phyloP scores from a whole-genome alignment of 106 monocot genomes.

The Acorus gramineus region DNA sequence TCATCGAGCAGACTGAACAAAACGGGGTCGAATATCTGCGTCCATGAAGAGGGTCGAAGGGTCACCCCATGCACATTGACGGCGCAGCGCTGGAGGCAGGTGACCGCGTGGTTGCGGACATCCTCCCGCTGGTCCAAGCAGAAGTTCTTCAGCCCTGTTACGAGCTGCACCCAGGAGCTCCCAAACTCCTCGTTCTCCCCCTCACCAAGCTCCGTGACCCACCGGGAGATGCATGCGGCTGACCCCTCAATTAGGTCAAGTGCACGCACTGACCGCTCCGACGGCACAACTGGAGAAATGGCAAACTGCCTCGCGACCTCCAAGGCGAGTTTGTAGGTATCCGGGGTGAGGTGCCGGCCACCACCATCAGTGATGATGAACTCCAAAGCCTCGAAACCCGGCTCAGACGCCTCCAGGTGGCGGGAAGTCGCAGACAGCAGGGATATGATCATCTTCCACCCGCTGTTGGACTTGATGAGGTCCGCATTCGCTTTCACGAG shows the following conservation, averaged over 20 bases:
- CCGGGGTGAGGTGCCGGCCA: slow-evolving; percentile 33
- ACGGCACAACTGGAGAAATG: slow-evolving; percentile 49
- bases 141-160: slow-evolving; percentile 39
- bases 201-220: slow-evolving; percentile 42
- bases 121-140: slow-evolving; percentile 59
- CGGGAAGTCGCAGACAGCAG: slow-evolving; percentile 67
- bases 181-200: slow-evolving; percentile 36
- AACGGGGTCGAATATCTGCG: slow-evolving; percentile 2
- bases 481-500: slow-evolving; percentile 67
- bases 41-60: slow-evolving; percentile 2
- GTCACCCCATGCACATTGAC: neutral
- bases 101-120: slow-evolving; percentile 56
- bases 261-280: slow-evolving; percentile 38
- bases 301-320: slow-evolving; percentile 72
- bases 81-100: slow-evolving; percentile 1
- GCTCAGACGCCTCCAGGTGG: slow-evolving; percentile 62
- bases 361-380: slow-evolving; percentile 69
- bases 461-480: slow-evolving; percentile 56
- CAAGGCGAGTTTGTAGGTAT: slow-evolving; percentile 42
- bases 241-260: slow-evolving; percentile 56
- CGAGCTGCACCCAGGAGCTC: slow-evolving; percentile 48
- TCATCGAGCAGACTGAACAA: slow-evolving; percentile 2
- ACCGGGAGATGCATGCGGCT: slow-evolving; percentile 31
- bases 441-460: slow-evolving; percentile 59
- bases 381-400: slow-evolving; percentile 58